A percentile compares a stretch with the other conserved stretches of the same genome.
Evolutionary conservation across 2,329 filamentous ascomycete genomes (phyloP).

Genomic region (Fusarium verrucosum): DNA sequence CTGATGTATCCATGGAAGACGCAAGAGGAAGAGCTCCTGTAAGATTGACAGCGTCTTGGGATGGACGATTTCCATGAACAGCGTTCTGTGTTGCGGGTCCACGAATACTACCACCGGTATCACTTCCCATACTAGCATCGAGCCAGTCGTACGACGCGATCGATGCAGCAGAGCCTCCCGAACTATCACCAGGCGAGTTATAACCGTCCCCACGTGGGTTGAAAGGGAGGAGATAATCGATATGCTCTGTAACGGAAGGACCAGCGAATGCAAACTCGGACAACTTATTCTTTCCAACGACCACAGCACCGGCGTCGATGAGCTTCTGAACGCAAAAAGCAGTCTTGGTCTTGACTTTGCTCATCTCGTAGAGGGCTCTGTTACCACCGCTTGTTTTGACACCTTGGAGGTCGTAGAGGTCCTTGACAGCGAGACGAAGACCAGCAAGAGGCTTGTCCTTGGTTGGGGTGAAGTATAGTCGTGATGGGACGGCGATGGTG

Average conservation of each 20-base stretch:
- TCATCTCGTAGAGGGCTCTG: slow-evolving; percentile 13
- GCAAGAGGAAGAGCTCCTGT: slow-evolving; percentile 56
- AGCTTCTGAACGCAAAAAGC: slow-evolving; percentile 10
- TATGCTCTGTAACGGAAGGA: not conserved
- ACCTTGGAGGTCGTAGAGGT: slow-evolving; percentile 16
- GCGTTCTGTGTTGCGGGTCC: slow-evolving; percentile 55
- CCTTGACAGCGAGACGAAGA: slow-evolving; percentile 19
- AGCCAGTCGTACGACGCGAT: slow-evolving; percentile 56
- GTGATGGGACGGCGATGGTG: slow-evolving; percentile 15
- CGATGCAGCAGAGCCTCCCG: slow-evolving; percentile 51
- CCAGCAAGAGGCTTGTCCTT: not conserved
- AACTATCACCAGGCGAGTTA: slow-evolving; percentile 58
- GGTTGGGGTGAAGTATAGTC: not conserved
- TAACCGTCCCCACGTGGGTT: slow-evolving; percentile 60
- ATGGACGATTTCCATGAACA: slow-evolving; percentile 57
- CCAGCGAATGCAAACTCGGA: slow-evolving; percentile 28
- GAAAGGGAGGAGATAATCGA: slow-evolving; percentile 55
- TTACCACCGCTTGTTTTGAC: slow-evolving; percentile 24
- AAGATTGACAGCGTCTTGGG: slow-evolving; percentile 49
- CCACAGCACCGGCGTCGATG: slow-evolving; percentile 18
- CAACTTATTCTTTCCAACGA: slow-evolving; percentile 25
- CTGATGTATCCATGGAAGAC: slow-evolving; percentile 51
- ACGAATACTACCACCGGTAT: slow-evolving; percentile 51
- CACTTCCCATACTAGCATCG: slow-evolving; percentile 43
- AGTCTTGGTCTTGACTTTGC: not conserved